Evolutionary conservation across 2,329 filamentous ascomycete genomes (phyloP).

Genomic region (Blumeriella jaapii): DNA sequence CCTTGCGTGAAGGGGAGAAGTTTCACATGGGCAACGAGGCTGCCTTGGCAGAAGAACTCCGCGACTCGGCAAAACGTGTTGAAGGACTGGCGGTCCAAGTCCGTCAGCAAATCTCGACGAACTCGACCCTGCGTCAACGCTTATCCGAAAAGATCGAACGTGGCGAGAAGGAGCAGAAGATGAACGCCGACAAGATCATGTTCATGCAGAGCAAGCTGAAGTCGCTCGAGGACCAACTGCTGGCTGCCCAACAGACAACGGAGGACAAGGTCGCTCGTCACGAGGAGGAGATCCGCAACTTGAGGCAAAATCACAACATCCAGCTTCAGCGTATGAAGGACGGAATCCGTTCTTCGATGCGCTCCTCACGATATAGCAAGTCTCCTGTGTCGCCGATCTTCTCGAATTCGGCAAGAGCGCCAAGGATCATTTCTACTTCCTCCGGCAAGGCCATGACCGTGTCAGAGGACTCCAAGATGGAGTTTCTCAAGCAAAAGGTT

Average conservation of each 20-base stretch:
- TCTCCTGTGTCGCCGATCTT: constrained; percentile 53
- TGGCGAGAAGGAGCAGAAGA: constrained; percentile 72
- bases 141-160: constrained; percentile 70
- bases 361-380: constrained; percentile 42
- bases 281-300: constrained; percentile 68
- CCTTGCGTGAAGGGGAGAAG: constrained; percentile 44
- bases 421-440: constrained; percentile 38
- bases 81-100: constrained; percentile 73
- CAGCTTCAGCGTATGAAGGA: constrained; percentile 66
- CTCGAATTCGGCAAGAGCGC: constrained; percentile 37
- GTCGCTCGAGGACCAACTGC: constrained; percentile 70
- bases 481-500: constrained; percentile 66
- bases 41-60: constrained; percentile 56
- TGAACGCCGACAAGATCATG: constrained; percentile 72
- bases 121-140: constrained; percentile 62
- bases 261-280: constrained; percentile 76
- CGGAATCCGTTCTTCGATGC: constrained; percentile 36
- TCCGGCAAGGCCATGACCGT: constrained; percentile 49
- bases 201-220: constrained; percentile 73
- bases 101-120: constrained; percentile 66
- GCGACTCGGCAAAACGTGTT: constrained; percentile 62
- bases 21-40: constrained; percentile 47
- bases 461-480: constrained; percentile 61
- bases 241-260: constrained; percentile 71
- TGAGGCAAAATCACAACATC: constrained; percentile 66